Conservation (phyloP, 2,329 filamentous ascomycete species). For the Parasarocladium wereldwijsianum region DNA sequence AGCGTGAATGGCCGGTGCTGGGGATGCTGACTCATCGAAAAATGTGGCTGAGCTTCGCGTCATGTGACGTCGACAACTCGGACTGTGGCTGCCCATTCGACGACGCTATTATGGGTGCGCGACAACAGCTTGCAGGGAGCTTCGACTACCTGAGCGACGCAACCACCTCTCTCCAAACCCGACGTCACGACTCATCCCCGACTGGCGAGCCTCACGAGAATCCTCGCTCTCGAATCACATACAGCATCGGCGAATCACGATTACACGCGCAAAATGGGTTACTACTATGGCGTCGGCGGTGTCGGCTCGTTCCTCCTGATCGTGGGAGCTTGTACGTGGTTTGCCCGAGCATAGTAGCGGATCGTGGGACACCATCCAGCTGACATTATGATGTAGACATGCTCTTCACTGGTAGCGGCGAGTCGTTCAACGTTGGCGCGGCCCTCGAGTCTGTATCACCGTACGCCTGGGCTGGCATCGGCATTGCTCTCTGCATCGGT, state of each 20-base stretch:
- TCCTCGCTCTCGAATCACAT: conserved; percentile 9
- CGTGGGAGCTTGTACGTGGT: conserved; percentile 60
- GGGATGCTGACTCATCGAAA: background rate
- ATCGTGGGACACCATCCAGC: conserved; percentile 3
- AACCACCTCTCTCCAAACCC: conserved; percentile 1
- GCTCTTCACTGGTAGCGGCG: conserved; percentile 93
- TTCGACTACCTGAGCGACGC: conserved; percentile 1
- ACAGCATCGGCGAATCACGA: conserved; percentile 11
- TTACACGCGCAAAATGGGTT: conserved; percentile 42
- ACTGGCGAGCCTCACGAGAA: conserved; percentile 1
- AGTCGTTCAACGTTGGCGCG: conserved; percentile 91
- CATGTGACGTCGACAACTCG: conserved; percentile 7
- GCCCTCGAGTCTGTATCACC: conserved; percentile 92
- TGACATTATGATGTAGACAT: conserved; percentile 51
- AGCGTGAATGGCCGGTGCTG: background rate
- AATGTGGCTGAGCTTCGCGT: conserved; percentile 2
- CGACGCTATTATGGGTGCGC: conserved; percentile 8
- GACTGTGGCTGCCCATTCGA: conserved; percentile 3
- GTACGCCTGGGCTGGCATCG: conserved; percentile 81
- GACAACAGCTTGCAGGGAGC: conserved; percentile 13
- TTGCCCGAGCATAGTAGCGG: background rate
- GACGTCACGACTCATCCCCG: conserved; percentile 4
- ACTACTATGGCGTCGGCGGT: conserved; percentile 55
- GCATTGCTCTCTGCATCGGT: conserved; percentile 88
- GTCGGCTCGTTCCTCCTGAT: conserved; percentile 53